These are phyloP conservation scores for Lepidium didymum DNA, from an alignment of 345 rosid genomes.

Conservation along the genomic window DNA sequence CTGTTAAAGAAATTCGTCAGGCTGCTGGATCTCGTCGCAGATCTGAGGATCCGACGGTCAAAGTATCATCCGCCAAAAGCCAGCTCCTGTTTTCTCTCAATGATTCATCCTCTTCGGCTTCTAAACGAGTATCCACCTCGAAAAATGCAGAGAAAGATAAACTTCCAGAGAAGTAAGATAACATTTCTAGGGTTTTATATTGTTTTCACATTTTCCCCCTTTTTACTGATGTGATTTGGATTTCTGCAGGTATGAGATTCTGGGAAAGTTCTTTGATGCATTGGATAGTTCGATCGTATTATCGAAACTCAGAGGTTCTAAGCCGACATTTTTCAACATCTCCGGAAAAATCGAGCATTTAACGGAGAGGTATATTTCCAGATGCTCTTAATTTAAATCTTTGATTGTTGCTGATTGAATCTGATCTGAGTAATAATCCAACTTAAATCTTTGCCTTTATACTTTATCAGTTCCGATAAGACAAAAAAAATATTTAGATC, in stretches of 20 bases:
- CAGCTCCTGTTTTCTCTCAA: conserved; percentile 29
- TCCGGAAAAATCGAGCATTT: conserved; percentile 49
- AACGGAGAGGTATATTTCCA: conserved; percentile 41
- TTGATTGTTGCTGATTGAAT: neutral
- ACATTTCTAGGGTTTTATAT: neutral
- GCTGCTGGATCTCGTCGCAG: conserved; percentile 41
- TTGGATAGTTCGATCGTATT: conserved; percentile 54
- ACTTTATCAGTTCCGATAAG: neutral
- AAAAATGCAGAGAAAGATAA: conserved; percentile 8
- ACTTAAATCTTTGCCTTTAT: neutral
- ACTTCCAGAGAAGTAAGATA: conserved; percentile 44
- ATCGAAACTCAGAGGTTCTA: conserved; percentile 45
- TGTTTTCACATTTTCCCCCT: neutral
- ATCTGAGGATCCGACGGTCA: conserved; percentile 22
- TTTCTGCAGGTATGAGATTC: conserved; percentile 42
- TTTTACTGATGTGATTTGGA: neutral
- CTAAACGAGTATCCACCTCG: neutral
- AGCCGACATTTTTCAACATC: conserved; percentile 48
- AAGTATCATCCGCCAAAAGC: conserved; percentile 34
- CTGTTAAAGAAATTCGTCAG: conserved; percentile 50
- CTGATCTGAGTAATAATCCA: neutral
- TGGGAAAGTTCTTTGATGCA: conserved; percentile 59
- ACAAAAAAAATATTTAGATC: neutral
- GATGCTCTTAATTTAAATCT: neutral
- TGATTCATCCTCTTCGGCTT: conserved; percentile 17